Evolutionary conservation across 1,284 basidiomycete species (phyloP).

Genomic region (Lentinula novae-zelandiae): DNA sequence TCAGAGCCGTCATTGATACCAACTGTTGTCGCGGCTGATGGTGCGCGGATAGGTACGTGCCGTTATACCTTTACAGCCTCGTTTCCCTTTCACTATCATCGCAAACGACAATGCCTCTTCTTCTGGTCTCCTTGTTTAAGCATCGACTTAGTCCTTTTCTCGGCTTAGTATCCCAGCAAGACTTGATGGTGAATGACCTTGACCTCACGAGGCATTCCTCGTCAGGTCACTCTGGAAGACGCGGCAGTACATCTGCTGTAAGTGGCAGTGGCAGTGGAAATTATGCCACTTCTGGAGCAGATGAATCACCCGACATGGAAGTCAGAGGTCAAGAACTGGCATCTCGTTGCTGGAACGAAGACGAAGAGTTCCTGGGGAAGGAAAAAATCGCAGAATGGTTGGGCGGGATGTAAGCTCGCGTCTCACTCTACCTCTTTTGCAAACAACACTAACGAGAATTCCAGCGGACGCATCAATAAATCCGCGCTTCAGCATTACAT

Average conservation of each 20-base stretch:
- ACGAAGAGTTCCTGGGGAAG: constrained; percentile 77
- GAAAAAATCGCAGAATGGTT: constrained; percentile 97
- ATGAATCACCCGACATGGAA: constrained; percentile 58
- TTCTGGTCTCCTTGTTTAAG: constrained; percentile 2
- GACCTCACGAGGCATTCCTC: constrained; percentile 38
- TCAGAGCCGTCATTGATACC: constrained; percentile 75
- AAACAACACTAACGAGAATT: constrained; percentile 15
- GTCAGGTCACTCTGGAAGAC: constrained; percentile 35
- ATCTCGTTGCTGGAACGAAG: constrained; percentile 81
- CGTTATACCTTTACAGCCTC: neutral
- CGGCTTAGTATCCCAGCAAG: constrained; percentile 45
- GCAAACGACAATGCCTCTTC: neutral
- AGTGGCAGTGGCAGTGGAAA: constrained; percentile 1
- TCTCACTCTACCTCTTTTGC: neutral
- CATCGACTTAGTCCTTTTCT: neutral
- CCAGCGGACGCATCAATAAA: constrained; percentile 73
- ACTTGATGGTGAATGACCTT: constrained; percentile 46
- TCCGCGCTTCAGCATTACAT: constrained; percentile 79
- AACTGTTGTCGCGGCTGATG: constrained; percentile 33
- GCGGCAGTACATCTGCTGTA: constrained; percentile 23
- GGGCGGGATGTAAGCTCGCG: constrained; percentile 73
- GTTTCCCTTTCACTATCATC: constrained; percentile 11
- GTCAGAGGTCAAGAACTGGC: constrained; percentile 73
- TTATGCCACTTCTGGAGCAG: constrained; percentile 24
- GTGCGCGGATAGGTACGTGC: constrained; percentile 42